A percentile compares a stretch with the other conserved stretches of the same genome.
phyloP scores from a whole-genome alignment of 2,329 filamentous ascomycete species.

The Aschersonia sp. region DNA sequence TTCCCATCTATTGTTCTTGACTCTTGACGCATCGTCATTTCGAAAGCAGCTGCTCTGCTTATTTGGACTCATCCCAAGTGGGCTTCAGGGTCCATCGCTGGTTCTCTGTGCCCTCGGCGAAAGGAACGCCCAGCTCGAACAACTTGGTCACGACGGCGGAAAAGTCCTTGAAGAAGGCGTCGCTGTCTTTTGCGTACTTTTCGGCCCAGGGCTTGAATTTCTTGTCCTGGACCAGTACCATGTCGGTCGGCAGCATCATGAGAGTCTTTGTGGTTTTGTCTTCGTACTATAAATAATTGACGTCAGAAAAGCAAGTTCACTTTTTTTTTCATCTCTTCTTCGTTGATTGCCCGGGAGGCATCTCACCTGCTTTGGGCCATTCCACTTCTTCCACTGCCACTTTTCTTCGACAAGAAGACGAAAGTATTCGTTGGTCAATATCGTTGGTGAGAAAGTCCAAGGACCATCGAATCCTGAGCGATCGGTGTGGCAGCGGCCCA shows the following conservation, averaged over 20 bases:
- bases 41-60: conserved; percentile 1
- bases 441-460: conserved; percentile 84
- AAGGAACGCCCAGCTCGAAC: conserved; percentile 90
- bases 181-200: conserved; percentile 82
- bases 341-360: background rate
- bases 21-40: too few relatives aligned
- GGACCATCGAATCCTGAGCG: conserved; percentile 79
- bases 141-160: conserved; percentile 62
- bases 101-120: conserved; percentile 46
- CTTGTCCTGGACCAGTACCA: conserved; percentile 79
- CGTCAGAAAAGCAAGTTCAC: too few relatives aligned
- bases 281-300: conserved; percentile 49
- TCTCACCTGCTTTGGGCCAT: conserved; percentile 60
- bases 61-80: conserved; percentile 19
- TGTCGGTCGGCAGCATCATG: conserved; percentile 96
- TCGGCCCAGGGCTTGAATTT: conserved; percentile 66
- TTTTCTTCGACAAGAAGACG: conserved; percentile 78
- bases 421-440: conserved; percentile 92
- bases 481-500: conserved; percentile 80
- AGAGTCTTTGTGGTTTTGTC: conserved; percentile 75
- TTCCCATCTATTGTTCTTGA: too few relatives aligned
- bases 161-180: conserved; percentile 90
- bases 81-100: conserved; percentile 50
- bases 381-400: conserved; percentile 85
- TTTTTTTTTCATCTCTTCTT: too few relatives aligned